phyloP scores from a whole-genome alignment of 768 basidiomycete species.

The Lactarius akahatsu region DNA sequence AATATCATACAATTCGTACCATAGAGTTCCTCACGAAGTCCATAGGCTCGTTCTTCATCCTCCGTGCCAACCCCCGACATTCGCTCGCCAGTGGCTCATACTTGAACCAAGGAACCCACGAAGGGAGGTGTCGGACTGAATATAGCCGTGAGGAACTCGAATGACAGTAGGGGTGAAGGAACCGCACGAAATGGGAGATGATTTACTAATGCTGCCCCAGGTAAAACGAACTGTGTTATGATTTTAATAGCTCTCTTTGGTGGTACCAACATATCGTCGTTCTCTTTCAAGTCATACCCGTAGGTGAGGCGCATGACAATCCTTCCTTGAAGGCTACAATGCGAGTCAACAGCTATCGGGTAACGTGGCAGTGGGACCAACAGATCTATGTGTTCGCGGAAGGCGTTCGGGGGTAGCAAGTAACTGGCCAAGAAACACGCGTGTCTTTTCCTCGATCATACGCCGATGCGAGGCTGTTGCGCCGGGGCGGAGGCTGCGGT shows the following conservation, averaged over 20 bases:
- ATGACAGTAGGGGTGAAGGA: no score
- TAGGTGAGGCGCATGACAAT: constrained; percentile 14
- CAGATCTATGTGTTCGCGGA: constrained; percentile 2
- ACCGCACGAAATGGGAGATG: constrained; percentile 17
- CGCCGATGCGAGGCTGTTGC: background rate
- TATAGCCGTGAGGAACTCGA: background rate
- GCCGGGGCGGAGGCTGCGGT: constrained; percentile 11
- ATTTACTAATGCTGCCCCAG: constrained; percentile 9
- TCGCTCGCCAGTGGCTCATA: constrained; percentile 7
- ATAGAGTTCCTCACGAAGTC: background rate
- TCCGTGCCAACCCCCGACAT: background rate
- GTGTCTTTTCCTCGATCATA: constrained; percentile 12
- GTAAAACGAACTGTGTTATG: background rate
- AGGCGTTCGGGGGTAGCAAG: background rate
- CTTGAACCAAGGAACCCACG: constrained; percentile 8
- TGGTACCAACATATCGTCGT: background rate
- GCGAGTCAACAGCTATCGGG: background rate
- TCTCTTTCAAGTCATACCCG: constrained; percentile 8
- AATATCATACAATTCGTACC: background rate
- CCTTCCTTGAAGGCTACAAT: constrained; percentile 1
- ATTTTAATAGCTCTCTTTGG: background rate
- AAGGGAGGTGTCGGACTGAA: constrained; percentile 4
- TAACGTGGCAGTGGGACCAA: background rate
- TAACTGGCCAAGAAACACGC: constrained; percentile 1
- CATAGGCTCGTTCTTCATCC: constrained; percentile 4